These are phyloP conservation scores for Stagonosporopsis cucurbitacearum DNA, from an alignment of 2,329 filamentous ascomycete genomes.

Conservation along the genomic window DNA sequence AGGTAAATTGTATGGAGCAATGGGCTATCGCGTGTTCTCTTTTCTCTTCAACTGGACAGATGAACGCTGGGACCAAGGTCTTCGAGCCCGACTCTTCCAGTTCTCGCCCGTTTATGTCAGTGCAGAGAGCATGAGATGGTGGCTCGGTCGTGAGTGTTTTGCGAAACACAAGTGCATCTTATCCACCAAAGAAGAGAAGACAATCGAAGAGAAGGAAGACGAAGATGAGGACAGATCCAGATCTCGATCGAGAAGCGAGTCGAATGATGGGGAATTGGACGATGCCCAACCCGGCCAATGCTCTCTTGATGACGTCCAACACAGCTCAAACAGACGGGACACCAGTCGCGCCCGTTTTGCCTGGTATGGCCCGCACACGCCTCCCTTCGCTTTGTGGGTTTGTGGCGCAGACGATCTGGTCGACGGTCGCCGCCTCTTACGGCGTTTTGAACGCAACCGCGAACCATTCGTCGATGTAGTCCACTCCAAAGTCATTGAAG, in stretches of 20 bases:
- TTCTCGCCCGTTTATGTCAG: constrained; percentile 91
- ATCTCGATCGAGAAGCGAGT: constrained; percentile 19
- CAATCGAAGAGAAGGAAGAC: constrained; percentile 63
- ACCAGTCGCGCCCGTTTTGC: constrained; percentile 58
- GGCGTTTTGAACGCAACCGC: constrained; percentile 74
- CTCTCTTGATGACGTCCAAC: constrained; percentile 9
- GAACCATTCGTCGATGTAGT: constrained; percentile 84
- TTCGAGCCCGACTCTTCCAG: constrained; percentile 85
- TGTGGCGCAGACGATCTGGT: constrained; percentile 84
- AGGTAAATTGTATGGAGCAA: constrained; percentile 72
- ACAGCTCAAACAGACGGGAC: constrained; percentile 39
- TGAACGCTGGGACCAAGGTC: constrained; percentile 78
- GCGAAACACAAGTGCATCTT: constrained; percentile 86
- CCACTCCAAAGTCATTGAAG: constrained; percentile 80
- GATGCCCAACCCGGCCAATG: constrained; percentile 2
- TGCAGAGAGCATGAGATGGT: constrained; percentile 92
- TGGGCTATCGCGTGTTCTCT: constrained; percentile 88
- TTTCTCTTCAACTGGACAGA: constrained; percentile 92
- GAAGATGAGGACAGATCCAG: constrained; percentile 39
- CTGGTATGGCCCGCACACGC: constrained; percentile 82
- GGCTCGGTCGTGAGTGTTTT: constrained; percentile 88
- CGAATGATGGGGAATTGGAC: constrained; percentile 23
- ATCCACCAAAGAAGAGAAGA: constrained; percentile 74
- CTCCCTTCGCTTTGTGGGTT: constrained; percentile 89
- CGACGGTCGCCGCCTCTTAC: constrained; percentile 76